phyloP scores from a whole-genome alignment of 352 stramenopile genomes.

The Globisporangium acanthophoron region DNA sequence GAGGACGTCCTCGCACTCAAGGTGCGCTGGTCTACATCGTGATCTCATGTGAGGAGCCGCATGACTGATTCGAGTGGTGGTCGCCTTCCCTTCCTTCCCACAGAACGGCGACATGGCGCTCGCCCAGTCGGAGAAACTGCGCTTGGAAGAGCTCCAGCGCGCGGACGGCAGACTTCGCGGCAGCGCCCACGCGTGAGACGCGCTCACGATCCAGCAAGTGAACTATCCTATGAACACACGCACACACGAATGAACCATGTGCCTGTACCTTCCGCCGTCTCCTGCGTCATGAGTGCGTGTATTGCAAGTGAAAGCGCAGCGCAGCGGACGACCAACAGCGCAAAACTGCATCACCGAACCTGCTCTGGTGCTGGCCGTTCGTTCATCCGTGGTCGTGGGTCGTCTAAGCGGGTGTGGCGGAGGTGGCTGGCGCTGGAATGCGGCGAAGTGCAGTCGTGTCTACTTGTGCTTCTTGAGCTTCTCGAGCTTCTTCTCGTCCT shows the following conservation, averaged over 20 bases:
- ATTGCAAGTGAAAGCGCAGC: background rate
- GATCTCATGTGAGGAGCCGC: background rate
- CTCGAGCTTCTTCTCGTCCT: constrained; percentile 85
- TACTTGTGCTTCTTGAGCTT: constrained; percentile 74
- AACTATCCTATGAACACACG: background rate
- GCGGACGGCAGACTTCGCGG: constrained; percentile 38
- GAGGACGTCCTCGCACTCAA: constrained; percentile 61
- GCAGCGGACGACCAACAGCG: constrained; percentile 1
- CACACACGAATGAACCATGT: background rate
- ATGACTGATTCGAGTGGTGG: background rate
- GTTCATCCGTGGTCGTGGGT: background rate
- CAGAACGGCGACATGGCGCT: constrained; percentile 46
- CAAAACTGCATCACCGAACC: background rate
- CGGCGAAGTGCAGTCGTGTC: constrained; percentile 4
- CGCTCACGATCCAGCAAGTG: background rate
- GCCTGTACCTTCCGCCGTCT: background rate
- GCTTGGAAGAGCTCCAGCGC: constrained; percentile 63
- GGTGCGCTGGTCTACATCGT: constrained; percentile 9
- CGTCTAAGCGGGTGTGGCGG: constrained; percentile 8
- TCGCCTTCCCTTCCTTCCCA: no score
- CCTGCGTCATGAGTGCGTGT: background rate
- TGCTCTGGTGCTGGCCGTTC: background rate
- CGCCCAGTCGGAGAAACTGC: constrained; percentile 62
- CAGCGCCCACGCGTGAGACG: constrained; percentile 2
- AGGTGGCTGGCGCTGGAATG: background rate